phyloP scores from a whole-genome alignment of 495 filamentous ascomycete species.

The Aspergillus ostianus region DNA sequence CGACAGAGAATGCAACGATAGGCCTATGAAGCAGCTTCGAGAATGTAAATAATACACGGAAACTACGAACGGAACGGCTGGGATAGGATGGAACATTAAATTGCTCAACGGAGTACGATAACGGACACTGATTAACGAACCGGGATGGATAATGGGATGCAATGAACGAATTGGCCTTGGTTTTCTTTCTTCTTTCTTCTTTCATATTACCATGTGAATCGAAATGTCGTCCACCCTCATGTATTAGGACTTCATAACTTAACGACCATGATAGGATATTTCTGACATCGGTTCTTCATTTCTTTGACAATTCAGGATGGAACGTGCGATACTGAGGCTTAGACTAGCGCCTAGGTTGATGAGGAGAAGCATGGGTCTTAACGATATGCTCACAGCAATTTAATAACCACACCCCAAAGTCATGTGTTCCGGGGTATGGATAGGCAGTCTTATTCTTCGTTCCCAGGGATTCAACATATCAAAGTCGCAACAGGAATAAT shows the following conservation, averaged over 20 bases:
- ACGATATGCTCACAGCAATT: no score
- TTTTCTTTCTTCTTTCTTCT: slow-evolving; percentile 4
- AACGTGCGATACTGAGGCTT: no score
- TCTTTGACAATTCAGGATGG: no score
- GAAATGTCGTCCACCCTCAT: background rate
- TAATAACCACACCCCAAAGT: no score
- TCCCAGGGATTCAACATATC: background rate
- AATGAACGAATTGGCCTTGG: background rate
- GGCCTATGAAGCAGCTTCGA: slow-evolving; percentile 1
- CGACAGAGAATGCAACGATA: background rate
- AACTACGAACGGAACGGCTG: background rate
- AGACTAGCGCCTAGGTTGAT: no score
- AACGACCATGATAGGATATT: background rate
- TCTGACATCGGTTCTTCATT: background rate
- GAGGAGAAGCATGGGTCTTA: no score
- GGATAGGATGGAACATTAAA: background rate
- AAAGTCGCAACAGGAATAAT: background rate
- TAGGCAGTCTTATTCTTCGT: background rate
- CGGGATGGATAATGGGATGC: background rate
- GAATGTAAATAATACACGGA: background rate
- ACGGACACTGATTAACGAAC: background rate
- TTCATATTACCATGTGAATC: background rate
- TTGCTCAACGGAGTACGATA: background rate
- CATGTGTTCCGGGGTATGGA: no score
- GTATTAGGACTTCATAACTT: background rate